Evolutionary conservation across 495 filamentous ascomycete species (phyloP).

Genomic region (Trichoderma asperelloides): DNA sequence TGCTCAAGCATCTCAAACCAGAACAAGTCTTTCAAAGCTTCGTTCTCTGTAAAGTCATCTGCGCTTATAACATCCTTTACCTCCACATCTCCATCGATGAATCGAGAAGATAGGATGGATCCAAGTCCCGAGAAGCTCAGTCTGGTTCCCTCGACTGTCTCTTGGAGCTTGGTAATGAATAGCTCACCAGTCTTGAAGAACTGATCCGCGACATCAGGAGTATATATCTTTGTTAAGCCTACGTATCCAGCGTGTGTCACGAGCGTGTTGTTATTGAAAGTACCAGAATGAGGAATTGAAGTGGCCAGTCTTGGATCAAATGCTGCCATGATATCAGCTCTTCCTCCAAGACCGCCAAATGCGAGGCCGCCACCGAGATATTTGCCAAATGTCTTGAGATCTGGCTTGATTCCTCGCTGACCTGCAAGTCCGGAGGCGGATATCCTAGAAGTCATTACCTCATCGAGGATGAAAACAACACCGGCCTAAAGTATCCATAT

Average conservation of each 20-base stretch:
- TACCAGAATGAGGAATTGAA: conserved; percentile 46
- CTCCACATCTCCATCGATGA: conserved; percentile 12
- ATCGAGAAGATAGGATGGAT: conserved; percentile 36
- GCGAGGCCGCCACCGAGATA: conserved; percentile 54
- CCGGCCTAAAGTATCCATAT: conserved; percentile 20
- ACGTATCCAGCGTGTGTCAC: conserved; percentile 46
- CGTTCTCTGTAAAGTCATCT: conserved; percentile 42
- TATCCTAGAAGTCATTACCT: conserved; percentile 56
- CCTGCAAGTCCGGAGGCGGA: conserved; percentile 36
- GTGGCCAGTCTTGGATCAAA: conserved; percentile 39
- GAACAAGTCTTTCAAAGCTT: conserved; percentile 34
- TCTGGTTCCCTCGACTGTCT: conserved; percentile 25
- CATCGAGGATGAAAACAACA: conserved; percentile 51
- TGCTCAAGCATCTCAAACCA: conserved; percentile 32
- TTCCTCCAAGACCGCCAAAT: conserved; percentile 56
- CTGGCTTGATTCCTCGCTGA: conserved; percentile 37
- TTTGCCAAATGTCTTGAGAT: conserved; percentile 55
- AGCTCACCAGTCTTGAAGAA: conserved; percentile 32
- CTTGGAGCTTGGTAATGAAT: conserved; percentile 23
- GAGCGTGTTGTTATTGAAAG: conserved; percentile 60
- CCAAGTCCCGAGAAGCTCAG: conserved; percentile 34
- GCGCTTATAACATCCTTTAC: conserved; percentile 18
- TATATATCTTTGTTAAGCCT: conserved; percentile 35
- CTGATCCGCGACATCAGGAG: conserved; percentile 24
- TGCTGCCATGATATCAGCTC: conserved; percentile 41